Evolutionary conservation across 768 basidiomycete species (phyloP).

Genomic region (Pleurotus pulmonarius): DNA sequence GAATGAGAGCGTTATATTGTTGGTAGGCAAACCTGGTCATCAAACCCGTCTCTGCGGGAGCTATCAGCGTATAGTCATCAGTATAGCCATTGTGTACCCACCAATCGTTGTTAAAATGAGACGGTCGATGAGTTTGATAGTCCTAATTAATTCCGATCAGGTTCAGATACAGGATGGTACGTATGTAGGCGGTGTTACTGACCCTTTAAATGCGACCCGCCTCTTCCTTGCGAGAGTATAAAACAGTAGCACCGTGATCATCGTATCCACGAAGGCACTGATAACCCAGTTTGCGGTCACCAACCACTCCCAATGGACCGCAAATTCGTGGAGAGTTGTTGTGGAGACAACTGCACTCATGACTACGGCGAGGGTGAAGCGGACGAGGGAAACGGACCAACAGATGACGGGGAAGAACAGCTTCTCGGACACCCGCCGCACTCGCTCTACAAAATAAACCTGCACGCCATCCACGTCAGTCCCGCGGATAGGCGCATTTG

Average conservation of each 20-base stretch:
- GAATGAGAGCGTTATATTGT: background rate
- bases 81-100: background rate
- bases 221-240: constrained; percentile 23
- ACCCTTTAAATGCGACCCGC: constrained; percentile 13
- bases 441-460: constrained; percentile 26
- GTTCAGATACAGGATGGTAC: too few species aligned
- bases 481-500: background rate
- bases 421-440: constrained; percentile 22
- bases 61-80: background rate
- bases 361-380: constrained; percentile 24
- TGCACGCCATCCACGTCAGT: background rate
- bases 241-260: constrained; percentile 26
- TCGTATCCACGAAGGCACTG: constrained; percentile 25
- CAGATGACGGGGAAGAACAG: constrained; percentile 22
- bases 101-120: background rate
- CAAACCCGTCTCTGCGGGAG: background rate
- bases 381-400: constrained; percentile 18
- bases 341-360: constrained; percentile 20
- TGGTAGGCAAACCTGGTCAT: background rate
- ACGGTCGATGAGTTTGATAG: constrained; percentile 6
- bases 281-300: constrained; percentile 24
- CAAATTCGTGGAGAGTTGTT: constrained; percentile 10
- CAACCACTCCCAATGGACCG: constrained; percentile 23
- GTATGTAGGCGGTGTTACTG: background rate
- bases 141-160: background rate